Evolutionary conservation across 208 protist species (phyloP).

Genomic region (Crithidia expoeki): DNA sequence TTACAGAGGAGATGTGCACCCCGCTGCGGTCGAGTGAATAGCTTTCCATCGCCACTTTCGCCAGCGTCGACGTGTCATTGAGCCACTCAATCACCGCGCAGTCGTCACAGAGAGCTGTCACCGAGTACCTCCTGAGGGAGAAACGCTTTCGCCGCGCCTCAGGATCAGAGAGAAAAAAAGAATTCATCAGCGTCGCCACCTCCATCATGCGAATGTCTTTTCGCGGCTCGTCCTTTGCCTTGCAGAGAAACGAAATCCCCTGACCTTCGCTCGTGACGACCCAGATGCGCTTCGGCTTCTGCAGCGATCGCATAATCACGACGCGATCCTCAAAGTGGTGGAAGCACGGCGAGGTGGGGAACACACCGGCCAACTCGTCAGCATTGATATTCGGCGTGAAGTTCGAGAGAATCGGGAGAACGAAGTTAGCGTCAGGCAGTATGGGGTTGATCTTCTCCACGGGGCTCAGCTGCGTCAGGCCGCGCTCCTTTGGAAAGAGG

Average conservation of each 20-base stretch:
- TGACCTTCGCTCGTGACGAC: slow-evolving; percentile 78
- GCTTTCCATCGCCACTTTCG: slow-evolving; percentile 74
- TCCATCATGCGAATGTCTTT: slow-evolving; percentile 98
- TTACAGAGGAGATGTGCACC: slow-evolving; percentile 63
- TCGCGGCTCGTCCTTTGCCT: slow-evolving; percentile 93
- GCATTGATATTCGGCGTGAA: slow-evolving; percentile 64
- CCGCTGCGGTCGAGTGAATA: slow-evolving; percentile 78
- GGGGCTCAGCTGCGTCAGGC: slow-evolving; percentile 58
- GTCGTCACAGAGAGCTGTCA: slow-evolving; percentile 90
- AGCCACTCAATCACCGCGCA: slow-evolving; percentile 97
- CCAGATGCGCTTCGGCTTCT: slow-evolving; percentile 93
- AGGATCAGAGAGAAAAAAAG: slow-evolving; percentile 84
- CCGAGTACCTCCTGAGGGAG: slow-evolving; percentile 83
- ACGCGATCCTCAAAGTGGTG: slow-evolving; percentile 71
- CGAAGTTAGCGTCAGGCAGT: slow-evolving; percentile 49
- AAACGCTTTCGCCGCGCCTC: slow-evolving; percentile 86
- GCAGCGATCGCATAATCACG: slow-evolving; percentile 87
- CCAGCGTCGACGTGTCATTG: slow-evolving; percentile 81
- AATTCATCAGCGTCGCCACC: slow-evolving; percentile 93
- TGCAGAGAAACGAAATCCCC: slow-evolving; percentile 89
- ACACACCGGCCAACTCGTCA: slow-evolving; percentile 38
- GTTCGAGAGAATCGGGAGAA: slow-evolving; percentile 78
- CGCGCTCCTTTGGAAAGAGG: slow-evolving; percentile 41
- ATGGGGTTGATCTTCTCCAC: slow-evolving; percentile 60
- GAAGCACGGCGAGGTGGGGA: slow-evolving; percentile 70